phyloP scores from a whole-genome alignment of 208 protist genomes.

The Leishmania mexicana region DNA sequence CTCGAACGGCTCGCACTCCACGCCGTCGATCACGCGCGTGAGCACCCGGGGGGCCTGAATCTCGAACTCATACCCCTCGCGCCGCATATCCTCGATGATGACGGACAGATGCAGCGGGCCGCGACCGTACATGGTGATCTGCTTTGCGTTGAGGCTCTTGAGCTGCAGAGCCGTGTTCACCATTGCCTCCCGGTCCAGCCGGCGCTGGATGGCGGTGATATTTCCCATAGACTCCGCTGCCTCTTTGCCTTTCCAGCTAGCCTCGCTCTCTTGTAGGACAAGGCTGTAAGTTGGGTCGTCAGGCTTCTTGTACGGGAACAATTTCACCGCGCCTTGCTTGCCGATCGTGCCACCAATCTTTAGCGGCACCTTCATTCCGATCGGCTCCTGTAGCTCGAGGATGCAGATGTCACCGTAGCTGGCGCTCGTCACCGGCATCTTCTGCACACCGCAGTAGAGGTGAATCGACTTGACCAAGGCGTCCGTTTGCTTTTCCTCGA shows the following conservation, averaged over 20 bases:
- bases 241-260: slow-evolving; percentile 92
- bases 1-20: slow-evolving; percentile 89
- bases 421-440: slow-evolving; percentile 59
- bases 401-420: slow-evolving; percentile 89
- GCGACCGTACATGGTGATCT: slow-evolving; percentile 91
- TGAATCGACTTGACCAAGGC: slow-evolving; percentile 87
- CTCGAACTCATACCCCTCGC: slow-evolving; percentile 97
- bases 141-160: slow-evolving; percentile 35
- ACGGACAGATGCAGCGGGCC: slow-evolving; percentile 98
- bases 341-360: slow-evolving; percentile 90
- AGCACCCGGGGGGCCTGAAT: slow-evolving; percentile 95
- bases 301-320: slow-evolving; percentile 89
- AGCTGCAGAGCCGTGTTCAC: slow-evolving; percentile 94
- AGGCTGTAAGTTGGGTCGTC: slow-evolving; percentile 96
- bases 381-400: slow-evolving; percentile 80
- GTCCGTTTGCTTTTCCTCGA: slow-evolving; percentile 85
- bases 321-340: slow-evolving; percentile 58
- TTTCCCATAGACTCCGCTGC: slow-evolving; percentile 76
- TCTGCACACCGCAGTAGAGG: slow-evolving; percentile 86
- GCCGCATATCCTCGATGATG: slow-evolving; percentile 97
- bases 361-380: slow-evolving; percentile 86
- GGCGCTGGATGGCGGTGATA: slow-evolving; percentile 65
- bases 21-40: slow-evolving; percentile 76
- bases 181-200: slow-evolving; percentile 91
- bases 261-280: slow-evolving; percentile 90